A percentile compares a stretch with the other conserved stretches of the same genome.
Evolutionary conservation across 345 rosid species (phyloP).

Genomic region (Orychophragmus violaceus): DNA sequence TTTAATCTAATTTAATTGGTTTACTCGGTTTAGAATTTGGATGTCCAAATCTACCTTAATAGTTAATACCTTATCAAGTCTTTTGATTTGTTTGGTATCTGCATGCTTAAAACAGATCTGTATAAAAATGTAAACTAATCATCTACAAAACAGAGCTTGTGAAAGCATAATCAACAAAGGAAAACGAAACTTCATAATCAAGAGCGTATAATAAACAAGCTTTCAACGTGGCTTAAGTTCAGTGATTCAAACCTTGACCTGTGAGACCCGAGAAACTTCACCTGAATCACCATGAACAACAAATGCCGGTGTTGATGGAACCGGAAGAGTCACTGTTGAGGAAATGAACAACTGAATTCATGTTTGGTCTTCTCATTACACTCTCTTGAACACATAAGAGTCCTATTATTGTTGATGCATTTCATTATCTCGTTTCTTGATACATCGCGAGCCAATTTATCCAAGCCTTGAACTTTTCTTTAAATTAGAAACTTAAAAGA

Average conservation of each 20-base stretch:
- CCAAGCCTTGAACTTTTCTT: no score
- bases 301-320: conserved; percentile 37
- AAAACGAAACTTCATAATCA: not conserved
- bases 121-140: not conserved
- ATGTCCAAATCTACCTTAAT: no score
- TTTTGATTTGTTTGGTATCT: no score
- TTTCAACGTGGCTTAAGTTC: conserved; percentile 9
- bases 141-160: not conserved
- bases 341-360: conserved; percentile 34
- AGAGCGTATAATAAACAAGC: not conserved
- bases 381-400: conserved; percentile 48
- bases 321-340: conserved; percentile 31
- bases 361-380: conserved; percentile 29
- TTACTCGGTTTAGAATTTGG: not conserved
- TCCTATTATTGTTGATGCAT: conserved; percentile 41
- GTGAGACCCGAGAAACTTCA: conserved; percentile 5
- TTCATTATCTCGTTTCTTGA: conserved; percentile 22
- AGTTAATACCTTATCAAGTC: no score
- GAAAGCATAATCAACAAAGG: not conserved
- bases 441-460: no score
- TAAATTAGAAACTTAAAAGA: no score
- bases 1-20: not conserved
- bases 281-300: not conserved
- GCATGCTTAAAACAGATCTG: not conserved
- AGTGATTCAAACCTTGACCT: not conserved